Evolutionary conservation across 495 filamentous ascomycete genomes (phyloP).

Genomic region (Xylaria grammica): DNA sequence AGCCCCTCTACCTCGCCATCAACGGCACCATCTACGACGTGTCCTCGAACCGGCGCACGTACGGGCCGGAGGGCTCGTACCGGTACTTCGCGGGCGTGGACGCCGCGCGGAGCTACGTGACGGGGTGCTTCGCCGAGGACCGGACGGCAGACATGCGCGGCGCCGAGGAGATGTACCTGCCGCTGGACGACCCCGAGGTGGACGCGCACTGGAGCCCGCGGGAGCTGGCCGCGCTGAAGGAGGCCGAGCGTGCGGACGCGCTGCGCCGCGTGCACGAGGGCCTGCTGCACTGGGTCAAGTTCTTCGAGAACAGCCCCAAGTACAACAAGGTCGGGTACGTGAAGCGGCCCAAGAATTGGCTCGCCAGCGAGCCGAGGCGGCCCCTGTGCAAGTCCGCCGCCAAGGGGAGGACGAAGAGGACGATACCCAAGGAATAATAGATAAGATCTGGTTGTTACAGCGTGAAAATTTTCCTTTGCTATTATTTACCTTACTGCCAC

Average conservation of each 20-base stretch:
- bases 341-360: constrained; percentile 51
- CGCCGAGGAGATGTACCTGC: constrained; percentile 87
- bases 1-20: constrained; percentile 88
- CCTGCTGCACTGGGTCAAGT: constrained; percentile 69
- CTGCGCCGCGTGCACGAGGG: constrained; percentile 59
- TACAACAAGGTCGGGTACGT: constrained; percentile 78
- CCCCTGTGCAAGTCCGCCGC: constrained; percentile 52
- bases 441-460: background rate
- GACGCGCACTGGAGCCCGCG: constrained; percentile 52
- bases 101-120: constrained; percentile 90
- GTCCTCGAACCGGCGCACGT: constrained; percentile 70
- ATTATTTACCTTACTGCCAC: background rate
- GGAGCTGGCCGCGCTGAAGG: constrained; percentile 61
- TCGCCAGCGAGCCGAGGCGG: constrained; percentile 47
- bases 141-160: constrained; percentile 80
- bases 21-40: constrained; percentile 98
- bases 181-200: constrained; percentile 67
- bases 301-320: constrained; percentile 78
- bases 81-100: constrained; percentile 85
- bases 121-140: constrained; percentile 92
- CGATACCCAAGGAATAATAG: constrained; percentile 39
- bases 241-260: constrained; percentile 58
- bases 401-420: constrained; percentile 47
- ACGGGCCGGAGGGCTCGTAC: constrained; percentile 91
- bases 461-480: background rate